Conservation (phyloP, 176 grass and related monocot genomes). For the Rhynchospora breviuscula region DNA sequence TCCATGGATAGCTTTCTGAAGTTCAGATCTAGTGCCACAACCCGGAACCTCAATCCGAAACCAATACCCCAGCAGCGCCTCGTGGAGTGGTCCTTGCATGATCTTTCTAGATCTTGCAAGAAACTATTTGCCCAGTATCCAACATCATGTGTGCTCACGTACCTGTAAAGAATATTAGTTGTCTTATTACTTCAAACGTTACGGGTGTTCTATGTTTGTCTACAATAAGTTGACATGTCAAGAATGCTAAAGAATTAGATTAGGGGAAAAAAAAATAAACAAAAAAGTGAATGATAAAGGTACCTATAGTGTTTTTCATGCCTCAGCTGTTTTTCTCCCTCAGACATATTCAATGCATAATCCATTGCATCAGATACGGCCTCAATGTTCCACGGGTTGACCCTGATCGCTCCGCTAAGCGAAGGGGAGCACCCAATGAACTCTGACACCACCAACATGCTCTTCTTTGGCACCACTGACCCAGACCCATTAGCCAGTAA, state of each 20-base stretch:
- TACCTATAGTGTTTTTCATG: conserved; percentile 77
- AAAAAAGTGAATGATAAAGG: not conserved
- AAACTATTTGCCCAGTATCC: conserved; percentile 80
- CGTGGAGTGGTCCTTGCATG: conserved; percentile 48
- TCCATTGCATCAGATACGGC: conserved; percentile 81
- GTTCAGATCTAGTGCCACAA: conserved; percentile 67
- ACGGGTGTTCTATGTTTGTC: not conserved
- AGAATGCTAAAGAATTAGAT: not conserved
- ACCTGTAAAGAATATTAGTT: conserved; percentile 17
- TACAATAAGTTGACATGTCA: not conserved
- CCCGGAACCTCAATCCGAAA: conserved; percentile 68
- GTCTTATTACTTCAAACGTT: not conserved
- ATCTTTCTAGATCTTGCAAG: conserved; percentile 62
- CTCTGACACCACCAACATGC: conserved; percentile 86
- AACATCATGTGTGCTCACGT: conserved; percentile 71
- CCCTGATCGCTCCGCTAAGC: conserved; percentile 68
- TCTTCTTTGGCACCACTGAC: conserved; percentile 48
- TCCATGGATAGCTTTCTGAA: conserved; percentile 91
- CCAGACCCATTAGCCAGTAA: conserved; percentile 32
- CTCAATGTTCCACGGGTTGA: conserved; percentile 96
- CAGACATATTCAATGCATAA: conserved; percentile 50
- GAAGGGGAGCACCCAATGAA: conserved; percentile 92
- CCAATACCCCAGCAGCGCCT: conserved; percentile 82
- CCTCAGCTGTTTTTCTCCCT: conserved; percentile 69
- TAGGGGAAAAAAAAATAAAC: not conserved